Evolutionary conservation across 2,329 filamentous ascomycete genomes (phyloP), one percentile per base, ranked within the genome.

Genomic region (Verticillium longisporum): DNA sequence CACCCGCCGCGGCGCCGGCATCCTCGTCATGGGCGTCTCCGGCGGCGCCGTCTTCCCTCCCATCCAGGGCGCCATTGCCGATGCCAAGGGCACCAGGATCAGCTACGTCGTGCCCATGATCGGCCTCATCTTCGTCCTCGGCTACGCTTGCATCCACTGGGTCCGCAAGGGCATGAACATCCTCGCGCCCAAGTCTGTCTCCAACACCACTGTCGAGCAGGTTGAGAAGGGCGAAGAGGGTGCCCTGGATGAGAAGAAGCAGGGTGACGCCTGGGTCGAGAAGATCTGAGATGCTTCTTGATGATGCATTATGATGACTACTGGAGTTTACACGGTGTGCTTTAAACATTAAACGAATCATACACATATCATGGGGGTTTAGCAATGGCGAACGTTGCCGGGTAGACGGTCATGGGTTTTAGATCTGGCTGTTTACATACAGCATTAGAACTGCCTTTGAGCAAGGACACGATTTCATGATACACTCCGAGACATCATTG

Each of bases 1-100:
- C 75, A 90, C 88, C 38, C 92, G 93, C 78, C 83, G 89, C 63
- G 90, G 90, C 1, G 87, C 86, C 2, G 89, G 89, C 1, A 78
- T 81, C 64, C 80, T 87, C 37, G 78, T 86, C 1, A 81, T 77
- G 1, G 81, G 79, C 56, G 82, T 86, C 4, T 77, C 75, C 2
- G 83, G 83, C 6, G 83, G 81, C n/a, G 81, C 81, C 59, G 76
- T 80, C 9, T 82, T 84, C 50, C 83, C 83, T 0, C 80, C 82
- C 0, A 74, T 84, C 37, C 74, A 82, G 1, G 83, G 82, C 10
- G 81, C 73, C 6, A 69, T 78, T 55, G 76, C 75, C 50, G 74
- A 77, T 62, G 66, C 72, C 6, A 72, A 68, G 54, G 68, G 66
- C 60, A 78, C 74, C 32, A 66, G 74, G 5, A 75, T 77, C 67